Conservation (phyloP, 768 basidiomycete species). For the Agaricus blazei region DNA sequence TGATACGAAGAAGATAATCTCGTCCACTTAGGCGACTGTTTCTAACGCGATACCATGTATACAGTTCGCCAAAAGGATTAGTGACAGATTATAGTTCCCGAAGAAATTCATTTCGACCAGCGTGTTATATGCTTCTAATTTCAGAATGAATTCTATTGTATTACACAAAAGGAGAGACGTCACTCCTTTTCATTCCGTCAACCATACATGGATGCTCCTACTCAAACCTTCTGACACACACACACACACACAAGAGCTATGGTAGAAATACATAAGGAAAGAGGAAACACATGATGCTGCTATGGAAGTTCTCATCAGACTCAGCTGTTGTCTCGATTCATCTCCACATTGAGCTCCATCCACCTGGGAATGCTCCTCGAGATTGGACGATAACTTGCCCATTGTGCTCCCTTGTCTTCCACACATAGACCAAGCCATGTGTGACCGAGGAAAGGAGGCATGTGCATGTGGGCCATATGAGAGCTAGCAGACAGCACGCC, state of each 20-base stretch:
- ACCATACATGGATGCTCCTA: neutral
- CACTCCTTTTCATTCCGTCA: neutral
- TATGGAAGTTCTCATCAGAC: neutral
- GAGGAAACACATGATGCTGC: neutral
- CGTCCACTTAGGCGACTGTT: constrained; percentile 14
- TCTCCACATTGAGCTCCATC: neutral
- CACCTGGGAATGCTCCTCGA: neutral
- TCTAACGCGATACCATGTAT: too few species aligned
- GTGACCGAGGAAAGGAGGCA: too few species aligned
- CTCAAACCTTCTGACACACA: neutral
- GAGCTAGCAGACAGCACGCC: too few species aligned
- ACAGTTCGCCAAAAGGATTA: too few species aligned
- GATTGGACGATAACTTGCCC: too few species aligned
- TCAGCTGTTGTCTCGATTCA: neutral
- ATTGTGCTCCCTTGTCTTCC: too few species aligned
- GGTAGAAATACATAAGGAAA: constrained; percentile 3
- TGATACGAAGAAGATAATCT: constrained; percentile 26
- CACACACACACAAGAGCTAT: neutral
- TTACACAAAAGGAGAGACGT: too few species aligned
- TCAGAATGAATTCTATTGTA: neutral
- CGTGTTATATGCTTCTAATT: too few species aligned
- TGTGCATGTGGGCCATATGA: too few species aligned
- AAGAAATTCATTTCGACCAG: too few species aligned
- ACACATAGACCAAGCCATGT: too few species aligned
- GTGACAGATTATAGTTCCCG: neutral